phyloP scores from a whole-genome alignment of 2,329 filamentous ascomycete species.

The Mycosphaerelloides madeirae region DNA sequence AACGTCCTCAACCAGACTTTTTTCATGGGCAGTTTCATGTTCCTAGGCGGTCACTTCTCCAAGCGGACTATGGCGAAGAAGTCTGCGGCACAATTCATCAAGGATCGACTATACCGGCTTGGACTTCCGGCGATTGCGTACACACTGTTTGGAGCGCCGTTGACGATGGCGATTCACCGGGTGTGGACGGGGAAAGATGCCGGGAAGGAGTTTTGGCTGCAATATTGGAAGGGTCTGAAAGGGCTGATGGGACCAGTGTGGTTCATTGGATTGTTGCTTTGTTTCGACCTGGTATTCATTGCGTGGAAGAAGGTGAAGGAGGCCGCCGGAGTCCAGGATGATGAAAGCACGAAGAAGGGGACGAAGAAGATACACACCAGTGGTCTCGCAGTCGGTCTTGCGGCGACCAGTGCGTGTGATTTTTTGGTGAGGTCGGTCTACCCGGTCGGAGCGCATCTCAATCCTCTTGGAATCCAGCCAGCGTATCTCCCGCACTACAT shows the following conservation, averaged over 20 bases:
- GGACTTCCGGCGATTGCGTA: conserved; percentile 1
- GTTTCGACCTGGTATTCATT: conserved; percentile 1
- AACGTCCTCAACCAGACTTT: conserved; percentile 8
- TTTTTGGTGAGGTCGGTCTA: conserved; percentile 1
- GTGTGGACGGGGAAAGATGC: background rate
- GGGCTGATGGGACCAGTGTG: conserved; percentile 4
- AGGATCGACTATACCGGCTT: conserved; percentile 1
- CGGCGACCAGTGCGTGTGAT: background rate
- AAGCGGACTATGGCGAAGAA: background rate
- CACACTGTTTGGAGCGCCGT: conserved; percentile 1
- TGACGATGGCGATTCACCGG: background rate
- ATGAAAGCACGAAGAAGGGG: background rate
- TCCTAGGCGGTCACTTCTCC: conserved; percentile 4
- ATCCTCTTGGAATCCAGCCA: background rate
- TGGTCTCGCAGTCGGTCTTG: background rate
- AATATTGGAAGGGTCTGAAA: conserved; percentile 1
- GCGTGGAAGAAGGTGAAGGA: background rate
- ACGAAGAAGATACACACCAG: background rate
- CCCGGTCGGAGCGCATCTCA: background rate
- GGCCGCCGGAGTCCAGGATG: background rate
- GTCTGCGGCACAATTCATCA: background rate
- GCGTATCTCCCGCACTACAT: conserved; percentile 3
- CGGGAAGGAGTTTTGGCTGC: background rate
- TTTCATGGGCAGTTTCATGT: conserved; percentile 8
- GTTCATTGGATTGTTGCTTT: conserved; percentile 3